phyloP scores from a whole-genome alignment of 805 yeast genomes.

The Suhomyces sp. region DNA sequence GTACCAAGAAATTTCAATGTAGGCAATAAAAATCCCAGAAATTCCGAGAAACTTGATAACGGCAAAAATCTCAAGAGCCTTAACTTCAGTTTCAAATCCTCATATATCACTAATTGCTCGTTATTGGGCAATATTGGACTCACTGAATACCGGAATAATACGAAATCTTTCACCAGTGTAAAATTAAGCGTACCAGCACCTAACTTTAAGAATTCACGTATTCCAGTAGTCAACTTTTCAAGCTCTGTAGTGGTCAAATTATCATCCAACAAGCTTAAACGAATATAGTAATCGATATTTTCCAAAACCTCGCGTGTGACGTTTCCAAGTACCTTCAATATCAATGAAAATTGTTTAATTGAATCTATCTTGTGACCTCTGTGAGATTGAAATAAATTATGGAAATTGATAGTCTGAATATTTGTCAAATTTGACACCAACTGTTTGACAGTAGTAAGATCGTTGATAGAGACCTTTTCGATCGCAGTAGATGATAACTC shows the following conservation, averaged over 20 bases:
- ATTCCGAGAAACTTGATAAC: not conserved
- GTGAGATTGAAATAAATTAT: slow-evolving; percentile 4
- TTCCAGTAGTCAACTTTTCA: slow-evolving; percentile 11
- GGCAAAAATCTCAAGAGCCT: slow-evolving; percentile 6
- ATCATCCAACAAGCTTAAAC: slow-evolving; percentile 18
- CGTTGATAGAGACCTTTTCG: slow-evolving; percentile 9
- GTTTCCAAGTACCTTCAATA: too few relatives aligned
- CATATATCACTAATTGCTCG: not conserved
- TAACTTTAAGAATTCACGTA: slow-evolving; percentile 10
- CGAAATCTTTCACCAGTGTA: slow-evolving; percentile 19
- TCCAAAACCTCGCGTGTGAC: slow-evolving; percentile 5
- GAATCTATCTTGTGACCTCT: too few relatives aligned
- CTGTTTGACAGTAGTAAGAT: not conserved
- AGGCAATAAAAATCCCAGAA: slow-evolving; percentile 6
- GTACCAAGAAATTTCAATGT: not conserved
- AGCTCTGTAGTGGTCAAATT: slow-evolving; percentile 13
- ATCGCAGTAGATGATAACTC: not conserved
- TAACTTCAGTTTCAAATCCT: slow-evolving; percentile 1
- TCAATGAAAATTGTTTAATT: too few relatives aligned
- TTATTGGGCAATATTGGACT: slow-evolving; percentile 1
- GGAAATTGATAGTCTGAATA: not conserved
- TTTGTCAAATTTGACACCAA: slow-evolving; percentile 4
- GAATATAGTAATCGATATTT: slow-evolving; percentile 17
- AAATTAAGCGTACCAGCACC: slow-evolving; percentile 14
- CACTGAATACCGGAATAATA: slow-evolving; percentile 7